These are phyloP conservation scores for Apiotrichum brassicae DNA, from an alignment of 1,284 basidiomycete genomes.

Conservation along the genomic window DNA sequence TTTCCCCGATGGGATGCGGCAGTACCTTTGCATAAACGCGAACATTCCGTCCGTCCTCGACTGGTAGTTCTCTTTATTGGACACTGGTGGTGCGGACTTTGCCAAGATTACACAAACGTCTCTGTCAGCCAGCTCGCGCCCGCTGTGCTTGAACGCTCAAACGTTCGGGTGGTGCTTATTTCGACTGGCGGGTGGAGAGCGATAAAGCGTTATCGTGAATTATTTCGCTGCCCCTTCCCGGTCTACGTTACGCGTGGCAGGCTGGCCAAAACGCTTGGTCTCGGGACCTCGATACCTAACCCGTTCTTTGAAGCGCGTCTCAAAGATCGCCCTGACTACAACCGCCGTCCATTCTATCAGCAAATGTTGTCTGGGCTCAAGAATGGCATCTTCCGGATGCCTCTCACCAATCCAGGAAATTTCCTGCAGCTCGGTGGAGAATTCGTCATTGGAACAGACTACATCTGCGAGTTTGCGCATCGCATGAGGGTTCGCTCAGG, in stretches of 20 bases:
- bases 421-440: slow-evolving; percentile 46
- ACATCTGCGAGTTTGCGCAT: slow-evolving; percentile 41
- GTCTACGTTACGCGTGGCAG: slow-evolving; percentile 42
- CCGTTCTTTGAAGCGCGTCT: slow-evolving; percentile 5
- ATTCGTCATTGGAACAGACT: slow-evolving; percentile 35
- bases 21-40: neutral
- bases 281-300: slow-evolving; percentile 16
- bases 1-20: neutral
- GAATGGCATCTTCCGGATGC: slow-evolving; percentile 7
- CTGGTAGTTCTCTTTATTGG: slow-evolving; percentile 44
- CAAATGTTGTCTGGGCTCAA: slow-evolving; percentile 7
- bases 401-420: slow-evolving; percentile 35
- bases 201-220: slow-evolving; percentile 39
- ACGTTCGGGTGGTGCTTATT: slow-evolving; percentile 39
- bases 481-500: slow-evolving; percentile 45
- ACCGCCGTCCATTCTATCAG: slow-evolving; percentile 2
- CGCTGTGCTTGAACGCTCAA: slow-evolving; percentile 29
- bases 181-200: slow-evolving; percentile 43
- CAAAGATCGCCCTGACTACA: slow-evolving; percentile 7
- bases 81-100: slow-evolving; percentile 46
- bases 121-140: slow-evolving; percentile 38
- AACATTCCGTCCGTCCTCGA: neutral
- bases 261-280: slow-evolving; percentile 41
- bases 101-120: slow-evolving; percentile 44
- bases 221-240: slow-evolving; percentile 44